Evolutionary conservation across 129 eudicot species (phyloP), one percentile per base, ranked within the genome.

Genomic region (Pittosporum tobira): DNA sequence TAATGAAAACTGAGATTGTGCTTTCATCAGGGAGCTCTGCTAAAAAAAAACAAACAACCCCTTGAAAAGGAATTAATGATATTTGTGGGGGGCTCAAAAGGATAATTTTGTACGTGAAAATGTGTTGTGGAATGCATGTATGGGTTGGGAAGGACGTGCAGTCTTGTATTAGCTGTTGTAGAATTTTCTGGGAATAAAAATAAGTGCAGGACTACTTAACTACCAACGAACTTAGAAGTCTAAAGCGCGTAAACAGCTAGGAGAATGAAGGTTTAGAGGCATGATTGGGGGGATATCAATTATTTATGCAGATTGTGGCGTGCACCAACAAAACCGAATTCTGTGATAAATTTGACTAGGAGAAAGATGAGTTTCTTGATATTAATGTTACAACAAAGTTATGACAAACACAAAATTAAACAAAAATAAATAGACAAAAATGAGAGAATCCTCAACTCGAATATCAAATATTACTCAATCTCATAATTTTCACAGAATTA

Each of bases 111-210:
- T 14, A 24, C 0, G 4, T 6, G 27, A 13, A 3, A 43, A 15
- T 1, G 22, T 31, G 57, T 58, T 29, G 80, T 57, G 42, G 71
- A 63, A 24, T 13, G 64, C 75, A 66, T 73, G 73, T 51, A 19
- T 12, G 24, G 52, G 9, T 51, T 26, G 68, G 34, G 62, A 56
- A 61, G 44, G 59, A 70, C 81, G 81, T 70, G 81, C 76, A 48
- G 26, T 42, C 53, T 53, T 57, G 64, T 70, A 60, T 19, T 22
- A 51, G 57, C 5, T 48, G 52, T 18, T 48, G 52, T 26, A 6
- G 7, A 48, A 6, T 5, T 50, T 23, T 26, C 1, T 14, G 16
- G 44, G 31, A 29, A 0, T 0, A 49, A 31, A 13, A 28, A 44
- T 0, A 0, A n/a, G 2, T 5, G 19, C 0, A 44, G 7, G 2